Base-by-base conservation (phyloP, 2,329 filamentous ascomycete species). In the Calonectria fujianensis region DNA sequence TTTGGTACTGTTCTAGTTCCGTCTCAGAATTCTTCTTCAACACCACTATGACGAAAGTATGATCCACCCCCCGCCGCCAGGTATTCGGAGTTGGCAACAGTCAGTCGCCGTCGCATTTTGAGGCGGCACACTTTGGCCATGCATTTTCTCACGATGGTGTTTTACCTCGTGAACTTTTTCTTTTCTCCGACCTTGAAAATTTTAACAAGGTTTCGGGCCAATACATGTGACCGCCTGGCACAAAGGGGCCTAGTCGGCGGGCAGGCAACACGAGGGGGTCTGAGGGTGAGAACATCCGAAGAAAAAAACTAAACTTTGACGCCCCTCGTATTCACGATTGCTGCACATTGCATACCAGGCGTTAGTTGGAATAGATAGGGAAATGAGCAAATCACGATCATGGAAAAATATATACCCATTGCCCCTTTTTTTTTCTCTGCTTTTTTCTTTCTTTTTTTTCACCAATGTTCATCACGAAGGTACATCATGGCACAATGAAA, bases 281-380 rank as follows among this genome's bases (percentile, higher is more conserved):
- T 48, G 45, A 48, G 37, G 32, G 54, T 61, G 54, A 61, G 54
- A 35, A 11, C 54, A 39, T 61, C 54, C 54, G 32, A n/a, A 52
- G 32, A 54, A 61, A n/a, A n/a, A n/a, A n/a, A n/a, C n/a, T n/a
- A n/a, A 61, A 61, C 35, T 24, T 61, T 61, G 54, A 61, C 54
- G 54, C 57, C 57, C 18, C 57, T 24, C 57, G 24, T 27, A 39
- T 37, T 24, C 32, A 39, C 57, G 20, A 61, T 61, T 27, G 20
- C 24, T 39, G 57, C 2, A 39, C 13, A 9, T 61, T 61, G 37
- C 57, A 61, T 61, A 61, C 57, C 57, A 61, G 57, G 57, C 32
- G n/a, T 61, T 24, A 14, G n/a, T 48, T 24, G 52, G n/a, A 24
- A 18, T 39, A 61, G 31, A 37, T 11, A 39, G n/a, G 11, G 35